Evolutionary conservation across 1,139 yeast species (phyloP).

Genomic region (Sugiyamaella neomexicana): DNA sequence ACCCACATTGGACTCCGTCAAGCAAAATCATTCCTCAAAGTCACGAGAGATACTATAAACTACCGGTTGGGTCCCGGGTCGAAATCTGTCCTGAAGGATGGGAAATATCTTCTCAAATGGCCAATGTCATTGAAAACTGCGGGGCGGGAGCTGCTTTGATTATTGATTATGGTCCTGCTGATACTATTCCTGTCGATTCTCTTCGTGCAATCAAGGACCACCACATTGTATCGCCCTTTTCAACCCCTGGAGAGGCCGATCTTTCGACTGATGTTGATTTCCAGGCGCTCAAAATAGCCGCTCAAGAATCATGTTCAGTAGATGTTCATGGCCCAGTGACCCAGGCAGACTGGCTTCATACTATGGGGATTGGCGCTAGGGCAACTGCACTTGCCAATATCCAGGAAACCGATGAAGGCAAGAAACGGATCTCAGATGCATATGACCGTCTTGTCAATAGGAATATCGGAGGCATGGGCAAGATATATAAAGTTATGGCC

Average conservation of each 20-base stretch:
- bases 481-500: constrained; percentile 70
- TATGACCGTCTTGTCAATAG: constrained; percentile 66
- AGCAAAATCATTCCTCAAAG: constrained; percentile 57
- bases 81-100: constrained; percentile 80
- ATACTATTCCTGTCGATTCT: constrained; percentile 64
- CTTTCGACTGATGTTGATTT: constrained; percentile 85
- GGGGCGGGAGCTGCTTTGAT: constrained; percentile 67
- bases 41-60: constrained; percentile 52
- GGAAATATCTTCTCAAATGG: constrained; percentile 42
- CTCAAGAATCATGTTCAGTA: constrained; percentile 35
- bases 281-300: constrained; percentile 50
- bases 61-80: constrained; percentile 59
- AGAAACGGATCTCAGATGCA: constrained; percentile 51
- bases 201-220: constrained; percentile 75
- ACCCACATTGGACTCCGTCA: constrained; percentile 64
- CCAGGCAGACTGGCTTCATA: constrained; percentile 81
- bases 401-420: constrained; percentile 38
- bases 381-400: constrained; percentile 46
- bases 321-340: constrained; percentile 58
- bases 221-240: constrained; percentile 74
- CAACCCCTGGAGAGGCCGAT: constrained; percentile 76
- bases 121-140: constrained; percentile 31
- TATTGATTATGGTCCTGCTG: constrained; percentile 73
- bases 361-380: constrained; percentile 73
- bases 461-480: constrained; percentile 70